Conservation (phyloP, 495 filamentous ascomycete species). For the Hyphodiscus hymeniophilus region DNA sequence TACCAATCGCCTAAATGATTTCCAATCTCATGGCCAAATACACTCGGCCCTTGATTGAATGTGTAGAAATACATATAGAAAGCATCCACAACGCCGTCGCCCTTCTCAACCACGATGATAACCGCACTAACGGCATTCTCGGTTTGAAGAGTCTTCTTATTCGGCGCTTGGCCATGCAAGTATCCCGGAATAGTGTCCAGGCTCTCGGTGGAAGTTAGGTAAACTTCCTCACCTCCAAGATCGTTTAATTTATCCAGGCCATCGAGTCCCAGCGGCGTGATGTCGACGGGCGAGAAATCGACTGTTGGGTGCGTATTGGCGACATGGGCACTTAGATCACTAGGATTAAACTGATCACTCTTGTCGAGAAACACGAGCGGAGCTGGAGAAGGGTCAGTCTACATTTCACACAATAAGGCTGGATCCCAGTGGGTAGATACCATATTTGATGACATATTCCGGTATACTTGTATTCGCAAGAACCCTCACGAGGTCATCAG, state of each 20-base stretch:
- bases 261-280: constrained; percentile 50
- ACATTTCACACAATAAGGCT: background rate
- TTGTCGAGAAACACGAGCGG: constrained; percentile 88
- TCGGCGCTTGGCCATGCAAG: constrained; percentile 12
- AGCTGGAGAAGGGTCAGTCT: constrained; percentile 32
- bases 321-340: constrained; percentile 81
- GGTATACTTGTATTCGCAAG: constrained; percentile 1
- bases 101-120: constrained; percentile 18
- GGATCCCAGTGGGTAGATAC: background rate
- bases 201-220: constrained; percentile 19
- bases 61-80: constrained; percentile 99
- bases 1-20: constrained; percentile 90
- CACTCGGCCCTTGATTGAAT: constrained; percentile 88
- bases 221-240: constrained; percentile 33
- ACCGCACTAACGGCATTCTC: constrained; percentile 13
- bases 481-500: background rate
- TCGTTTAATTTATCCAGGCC: constrained; percentile 36
- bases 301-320: constrained; percentile 64
- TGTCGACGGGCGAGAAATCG: constrained; percentile 58
- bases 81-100: constrained; percentile 63
- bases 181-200: constrained; percentile 1
- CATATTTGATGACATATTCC: constrained; percentile 7
- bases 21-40: constrained; percentile 79
- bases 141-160: constrained; percentile 12
- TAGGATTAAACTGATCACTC: constrained; percentile 79